Evolutionary conservation across 768 basidiomycete genomes (phyloP).

Genomic region (Tephrocybe sp.): DNA sequence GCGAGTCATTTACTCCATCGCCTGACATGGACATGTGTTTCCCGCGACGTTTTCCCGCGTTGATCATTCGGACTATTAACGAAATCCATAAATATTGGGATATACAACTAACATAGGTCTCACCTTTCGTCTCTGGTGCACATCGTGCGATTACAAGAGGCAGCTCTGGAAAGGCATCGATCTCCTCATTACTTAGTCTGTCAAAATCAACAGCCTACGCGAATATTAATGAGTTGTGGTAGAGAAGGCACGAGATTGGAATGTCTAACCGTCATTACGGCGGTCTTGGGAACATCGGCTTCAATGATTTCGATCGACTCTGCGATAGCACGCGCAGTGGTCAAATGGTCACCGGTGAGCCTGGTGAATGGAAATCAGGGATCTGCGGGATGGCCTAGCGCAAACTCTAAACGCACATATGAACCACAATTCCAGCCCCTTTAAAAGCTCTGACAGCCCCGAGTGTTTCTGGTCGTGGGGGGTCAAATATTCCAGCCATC

Average conservation of each 20-base stretch:
- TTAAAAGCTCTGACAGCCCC: conserved; percentile 50
- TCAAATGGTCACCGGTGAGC: conserved; percentile 53
- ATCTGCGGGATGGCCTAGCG: background rate
- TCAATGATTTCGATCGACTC: conserved; percentile 43
- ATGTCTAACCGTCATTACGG: conserved; percentile 32
- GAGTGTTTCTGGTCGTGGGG: conserved; percentile 51
- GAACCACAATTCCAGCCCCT: conserved; percentile 50
- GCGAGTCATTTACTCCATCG: conserved; percentile 59
- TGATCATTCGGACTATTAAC: conserved; percentile 45
- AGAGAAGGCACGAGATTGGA: background rate
- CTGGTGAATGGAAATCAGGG: conserved; percentile 23
- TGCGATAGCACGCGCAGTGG: conserved; percentile 52
- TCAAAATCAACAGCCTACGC: conserved; percentile 44
- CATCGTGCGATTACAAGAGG: conserved; percentile 61
- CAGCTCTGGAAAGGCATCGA: conserved; percentile 45
- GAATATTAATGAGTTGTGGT: background rate
- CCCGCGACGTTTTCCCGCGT: conserved; percentile 53
- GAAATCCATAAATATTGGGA: background rate
- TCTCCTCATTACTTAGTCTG: conserved; percentile 47
- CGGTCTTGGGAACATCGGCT: conserved; percentile 35
- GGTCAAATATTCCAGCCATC: conserved; percentile 55
- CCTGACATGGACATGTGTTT: conserved; percentile 55
- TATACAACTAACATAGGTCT: background rate
- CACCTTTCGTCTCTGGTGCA: conserved; percentile 49
- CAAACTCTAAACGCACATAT: conserved; percentile 26